A percentile compares a stretch with the other conserved stretches of the same genome.
Evolutionary conservation across 2,329 filamentous ascomycete species (phyloP).

Genomic region (Arthroderma sp.): DNA sequence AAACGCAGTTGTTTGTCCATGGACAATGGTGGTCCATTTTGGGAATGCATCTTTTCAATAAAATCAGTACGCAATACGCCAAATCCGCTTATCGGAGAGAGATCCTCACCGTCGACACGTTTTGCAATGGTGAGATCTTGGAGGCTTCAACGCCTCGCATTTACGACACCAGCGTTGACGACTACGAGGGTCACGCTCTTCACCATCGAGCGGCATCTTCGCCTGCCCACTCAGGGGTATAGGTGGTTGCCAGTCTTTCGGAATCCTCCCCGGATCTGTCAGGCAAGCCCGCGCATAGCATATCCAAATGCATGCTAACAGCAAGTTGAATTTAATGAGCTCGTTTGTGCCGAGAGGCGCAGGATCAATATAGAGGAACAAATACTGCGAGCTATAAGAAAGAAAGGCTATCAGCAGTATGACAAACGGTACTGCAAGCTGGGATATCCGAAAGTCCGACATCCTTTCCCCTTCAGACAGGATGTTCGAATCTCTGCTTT

Average conservation of each 20-base stretch:
- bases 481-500: no score
- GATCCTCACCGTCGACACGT: slow-evolving; percentile 44
- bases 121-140: slow-evolving; percentile 54
- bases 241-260: slow-evolving; percentile 29
- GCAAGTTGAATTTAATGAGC: slow-evolving; percentile 43
- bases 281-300: slow-evolving; percentile 49
- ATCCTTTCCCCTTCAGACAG: slow-evolving; percentile 11
- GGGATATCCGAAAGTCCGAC: slow-evolving; percentile 23
- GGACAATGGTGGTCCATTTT: slow-evolving; percentile 59
- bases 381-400: slow-evolving; percentile 47
- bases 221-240: neutral
- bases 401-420: slow-evolving; percentile 46
- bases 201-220: slow-evolving; percentile 14
- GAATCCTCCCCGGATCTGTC: slow-evolving; percentile 46
- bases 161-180: slow-evolving; percentile 47
- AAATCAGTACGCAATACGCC: neutral
- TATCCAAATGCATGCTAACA: slow-evolving; percentile 45
- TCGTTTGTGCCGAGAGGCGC: slow-evolving; percentile 40
- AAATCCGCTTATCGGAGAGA: neutral
- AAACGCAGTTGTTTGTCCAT: slow-evolving; percentile 56
- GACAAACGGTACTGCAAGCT: slow-evolving; percentile 44
- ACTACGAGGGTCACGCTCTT: slow-evolving; percentile 8
- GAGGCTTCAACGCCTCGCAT: slow-evolving; percentile 50
- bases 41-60: slow-evolving; percentile 42
- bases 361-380: slow-evolving; percentile 45